A percentile compares a stretch with the other conserved stretches of the same genome.
Evolutionary conservation across 2,329 filamentous ascomycete genomes (phyloP).

Genomic region (Fusarium caatingaense): DNA sequence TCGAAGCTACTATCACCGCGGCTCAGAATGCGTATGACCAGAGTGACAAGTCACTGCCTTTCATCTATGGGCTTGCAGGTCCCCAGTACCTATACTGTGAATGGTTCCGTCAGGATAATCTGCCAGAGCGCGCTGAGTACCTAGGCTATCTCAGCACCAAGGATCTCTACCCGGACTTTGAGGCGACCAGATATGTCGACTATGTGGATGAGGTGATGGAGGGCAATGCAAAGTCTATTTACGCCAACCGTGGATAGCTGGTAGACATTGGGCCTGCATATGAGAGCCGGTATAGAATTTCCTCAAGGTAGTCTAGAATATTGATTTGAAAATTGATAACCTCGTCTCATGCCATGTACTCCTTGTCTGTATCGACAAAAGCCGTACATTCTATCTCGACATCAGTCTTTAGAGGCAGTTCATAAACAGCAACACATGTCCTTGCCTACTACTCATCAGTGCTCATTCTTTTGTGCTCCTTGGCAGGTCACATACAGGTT

Average conservation of each 20-base stretch:
- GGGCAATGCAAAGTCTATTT: constrained; percentile 19
- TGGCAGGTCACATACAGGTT: no score
- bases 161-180: constrained; percentile 35
- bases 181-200: constrained; percentile 21
- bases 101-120: constrained; percentile 33
- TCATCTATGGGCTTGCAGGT: constrained; percentile 1
- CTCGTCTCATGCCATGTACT: no score
- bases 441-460: no score
- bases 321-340: neutral
- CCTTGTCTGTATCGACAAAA: neutral
- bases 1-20: constrained; percentile 9
- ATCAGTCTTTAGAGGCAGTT: constrained; percentile 67
- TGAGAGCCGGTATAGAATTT: neutral
- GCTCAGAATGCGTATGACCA: constrained; percentile 8
- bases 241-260: constrained; percentile 6
- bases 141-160: constrained; percentile 28
- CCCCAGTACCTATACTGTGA: constrained; percentile 32
- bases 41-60: constrained; percentile 5
- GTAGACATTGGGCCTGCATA: neutral
- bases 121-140: constrained; percentile 25
- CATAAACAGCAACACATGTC: neutral
- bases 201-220: constrained; percentile 25
- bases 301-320: neutral
- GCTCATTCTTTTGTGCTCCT: no score
- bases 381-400: constrained; percentile 80